These are phyloP conservation scores for Abortiporus biennis DNA, from an alignment of 1,284 basidiomycete genomes.

Conservation along the genomic window DNA sequence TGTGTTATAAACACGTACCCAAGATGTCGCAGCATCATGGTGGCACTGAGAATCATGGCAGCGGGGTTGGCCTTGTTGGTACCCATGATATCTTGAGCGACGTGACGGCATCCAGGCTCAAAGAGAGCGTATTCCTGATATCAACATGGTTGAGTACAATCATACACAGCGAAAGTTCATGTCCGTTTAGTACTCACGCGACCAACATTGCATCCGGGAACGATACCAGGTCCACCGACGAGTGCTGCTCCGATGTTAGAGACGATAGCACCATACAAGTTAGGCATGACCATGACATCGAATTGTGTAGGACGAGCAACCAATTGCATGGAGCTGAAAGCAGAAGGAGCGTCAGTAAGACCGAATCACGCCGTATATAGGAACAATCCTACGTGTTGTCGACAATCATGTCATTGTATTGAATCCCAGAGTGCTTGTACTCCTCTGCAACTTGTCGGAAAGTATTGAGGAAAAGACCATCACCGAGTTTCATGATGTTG, in stretches of 20 bases:
- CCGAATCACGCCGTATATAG: background rate
- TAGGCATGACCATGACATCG: conserved; percentile 99
- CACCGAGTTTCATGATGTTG: conserved; percentile 99
- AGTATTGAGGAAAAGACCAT: conserved; percentile 98
- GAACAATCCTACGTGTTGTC: conserved; percentile 82
- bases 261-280: conserved; percentile 95
- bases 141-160: conserved; percentile 4
- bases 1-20: conserved; percentile 56
- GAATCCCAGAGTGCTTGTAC: conserved; percentile 91
- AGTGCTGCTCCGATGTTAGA: conserved; percentile 98
- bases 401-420: conserved; percentile 97
- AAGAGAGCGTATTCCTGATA: conserved; percentile 92
- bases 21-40: conserved; percentile 98
- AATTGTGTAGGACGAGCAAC: conserved; percentile 94
- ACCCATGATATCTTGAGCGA: conserved; percentile 97
- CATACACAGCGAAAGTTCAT: background rate
- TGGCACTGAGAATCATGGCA: conserved; percentile 96
- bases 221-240: conserved; percentile 96
- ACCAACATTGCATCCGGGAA: conserved; percentile 98
- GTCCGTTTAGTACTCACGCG: conserved; percentile 48
- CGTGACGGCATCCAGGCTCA: conserved; percentile 98
- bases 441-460: conserved; percentile 95
- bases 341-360: conserved; percentile 1
- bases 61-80: conserved; percentile 97
- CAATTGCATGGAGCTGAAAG: conserved; percentile 89